phyloP scores from a whole-genome alignment of 2,329 filamentous ascomycete genomes.

The Ophiostoma australiae region DNA sequence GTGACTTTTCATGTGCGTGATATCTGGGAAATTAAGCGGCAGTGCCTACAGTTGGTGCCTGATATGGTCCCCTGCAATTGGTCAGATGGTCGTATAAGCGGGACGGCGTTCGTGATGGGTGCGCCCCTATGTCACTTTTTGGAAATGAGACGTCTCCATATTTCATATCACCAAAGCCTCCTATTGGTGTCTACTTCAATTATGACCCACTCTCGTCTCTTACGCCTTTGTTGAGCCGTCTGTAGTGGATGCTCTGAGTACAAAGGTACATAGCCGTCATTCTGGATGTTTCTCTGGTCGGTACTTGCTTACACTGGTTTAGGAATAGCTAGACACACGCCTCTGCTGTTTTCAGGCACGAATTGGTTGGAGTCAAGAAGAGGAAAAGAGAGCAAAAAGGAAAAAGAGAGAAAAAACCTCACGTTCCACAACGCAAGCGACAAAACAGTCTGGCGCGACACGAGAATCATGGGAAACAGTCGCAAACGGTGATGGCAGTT shows the following conservation, averaged over 20 bases:
- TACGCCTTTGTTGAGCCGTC: neutral
- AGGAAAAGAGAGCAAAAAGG: neutral
- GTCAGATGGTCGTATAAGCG: neutral
- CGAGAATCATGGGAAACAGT: neutral
- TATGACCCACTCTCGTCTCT: neutral
- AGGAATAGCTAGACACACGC: neutral
- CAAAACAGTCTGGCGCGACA: neutral
- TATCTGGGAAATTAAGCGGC: constrained; percentile 3
- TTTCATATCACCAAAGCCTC: neutral
- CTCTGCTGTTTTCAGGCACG: neutral
- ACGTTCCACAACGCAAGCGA: neutral
- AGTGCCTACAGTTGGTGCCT: constrained; percentile 3
- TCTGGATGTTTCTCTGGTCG: neutral
- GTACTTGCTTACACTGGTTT: neutral
- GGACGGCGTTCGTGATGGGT: neutral
- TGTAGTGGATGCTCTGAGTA: neutral
- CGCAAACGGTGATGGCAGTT: neutral
- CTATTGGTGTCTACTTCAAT: neutral
- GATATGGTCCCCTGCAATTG: neutral
- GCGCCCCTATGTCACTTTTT: neutral
- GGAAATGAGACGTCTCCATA: neutral
- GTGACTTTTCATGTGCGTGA: constrained; percentile 9
- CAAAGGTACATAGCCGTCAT: neutral
- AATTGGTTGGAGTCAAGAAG: neutral
- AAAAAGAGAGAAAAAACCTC: neutral